A percentile compares a stretch with the other conserved stretches of the same genome.
These are phyloP conservation scores for Hippophae rhamnoides DNA, from an alignment of 306 rosid species.

Conservation along the genomic window DNA sequence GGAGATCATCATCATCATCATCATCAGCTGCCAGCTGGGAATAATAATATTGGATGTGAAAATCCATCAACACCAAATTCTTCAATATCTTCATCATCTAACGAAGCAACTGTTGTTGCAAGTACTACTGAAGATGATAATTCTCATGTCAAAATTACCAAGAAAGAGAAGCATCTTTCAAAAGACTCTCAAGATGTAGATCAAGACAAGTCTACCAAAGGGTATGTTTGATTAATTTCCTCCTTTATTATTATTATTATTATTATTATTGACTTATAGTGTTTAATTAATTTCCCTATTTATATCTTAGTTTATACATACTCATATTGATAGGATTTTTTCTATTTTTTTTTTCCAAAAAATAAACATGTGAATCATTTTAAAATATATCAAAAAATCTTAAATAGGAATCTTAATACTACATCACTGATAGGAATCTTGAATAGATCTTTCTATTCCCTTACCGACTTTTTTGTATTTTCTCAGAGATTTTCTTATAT, in stretches of 20 bases:
- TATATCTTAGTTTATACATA: not conserved
- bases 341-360: too few relatives aligned
- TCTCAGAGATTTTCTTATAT: too few relatives aligned
- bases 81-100: constrained; percentile 58
- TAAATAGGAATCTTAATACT: too few relatives aligned
- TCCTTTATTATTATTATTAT: not conserved
- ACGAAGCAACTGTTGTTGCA: constrained; percentile 36
- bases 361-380: too few relatives aligned
- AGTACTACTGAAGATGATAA: constrained; percentile 28
- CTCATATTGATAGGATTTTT: too few relatives aligned
- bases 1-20: too few relatives aligned
- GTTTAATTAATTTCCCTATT: not conserved
- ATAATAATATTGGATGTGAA: constrained; percentile 11
- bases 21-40: too few relatives aligned
- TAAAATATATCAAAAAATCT: too few relatives aligned
- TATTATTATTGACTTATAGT: not conserved
- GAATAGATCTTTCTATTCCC: too few relatives aligned
- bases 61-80: constrained; percentile 47
- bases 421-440: too few relatives aligned
- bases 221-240: constrained; percentile 41
- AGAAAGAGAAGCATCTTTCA: constrained; percentile 38
- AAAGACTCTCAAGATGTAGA: constrained; percentile 31
- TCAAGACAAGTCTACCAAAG: constrained; percentile 55
- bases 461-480: too few relatives aligned
- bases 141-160: constrained; percentile 31